Base-by-base conservation (phyloP, 2,329 filamentous ascomycete species). In the Diaporthe citri region DNA sequence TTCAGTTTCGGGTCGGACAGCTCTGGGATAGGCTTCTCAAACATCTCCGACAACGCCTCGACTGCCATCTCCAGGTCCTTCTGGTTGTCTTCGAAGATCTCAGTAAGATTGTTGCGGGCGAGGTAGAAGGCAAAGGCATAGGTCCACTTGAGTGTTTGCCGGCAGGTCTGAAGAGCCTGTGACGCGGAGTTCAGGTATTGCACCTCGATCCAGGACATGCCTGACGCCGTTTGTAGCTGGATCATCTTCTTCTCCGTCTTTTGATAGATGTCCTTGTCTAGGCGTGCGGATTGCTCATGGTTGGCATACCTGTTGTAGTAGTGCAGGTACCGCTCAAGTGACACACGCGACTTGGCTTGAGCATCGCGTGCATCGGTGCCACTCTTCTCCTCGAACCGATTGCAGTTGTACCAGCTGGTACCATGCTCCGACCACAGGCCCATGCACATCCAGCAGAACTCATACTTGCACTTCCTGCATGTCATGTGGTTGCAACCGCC, bases 401-500 rank as follows among this genome's bases (percentile, higher is more conserved):
- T 99, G 89, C 97, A 99, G 84, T 98, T 99, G 88, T 99, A 99
- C 97, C 97, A 99, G 85, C 95, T 98, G 4, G 96, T 99, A 77
- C 97, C 97, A 82, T 99, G 97, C 84, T 99, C 97, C 1, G 95
- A 97, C 97, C 97, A 99, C 0, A 98, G 88, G 0, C 97, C 97
- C 97, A 99, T 99, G 82, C 97, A 99, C 94, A 99, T 98, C 97
- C 97, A 99, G 86, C 97, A 99, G 81, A 99, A 98, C 81, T 98
- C 96, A 81, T 98, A 93, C 81, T 95, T 95, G 87, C 96, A 98
- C 84, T 98, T 98, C 74, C 96, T 89, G 83, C 96, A 98, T 0
- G 96, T 98, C 96, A 98, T 98, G 84, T 98, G 96, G 86, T 98
- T 98, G 87, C 96, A 98, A 4, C 96, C 96, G 71, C 96, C 96